These are phyloP conservation scores for Pleodorina starrii DNA, from an alignment of 139 green algal genomes.

Conservation along the genomic window DNA sequence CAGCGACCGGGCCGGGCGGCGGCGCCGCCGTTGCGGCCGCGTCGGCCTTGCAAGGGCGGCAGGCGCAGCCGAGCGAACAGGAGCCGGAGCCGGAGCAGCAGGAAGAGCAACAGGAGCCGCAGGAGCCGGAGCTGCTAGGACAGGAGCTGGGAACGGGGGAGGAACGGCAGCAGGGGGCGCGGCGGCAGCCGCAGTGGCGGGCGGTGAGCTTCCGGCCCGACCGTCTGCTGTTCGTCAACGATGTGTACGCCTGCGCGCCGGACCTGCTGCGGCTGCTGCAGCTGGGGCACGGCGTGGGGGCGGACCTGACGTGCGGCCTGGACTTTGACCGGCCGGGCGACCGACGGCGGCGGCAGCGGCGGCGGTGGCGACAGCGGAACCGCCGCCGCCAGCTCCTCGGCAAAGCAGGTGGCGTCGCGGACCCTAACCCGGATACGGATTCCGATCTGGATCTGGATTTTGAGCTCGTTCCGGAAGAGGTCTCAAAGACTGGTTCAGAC, in stretches of 20 bases:
- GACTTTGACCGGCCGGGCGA: constrained; percentile 52
- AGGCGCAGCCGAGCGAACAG: too few relatives aligned
- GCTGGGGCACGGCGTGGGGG: constrained; percentile 39
- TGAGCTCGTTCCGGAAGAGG: too few relatives aligned
- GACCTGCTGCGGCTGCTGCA: constrained; percentile 65
- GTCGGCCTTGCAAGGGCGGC: too few relatives aligned
- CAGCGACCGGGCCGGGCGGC: too few relatives aligned
- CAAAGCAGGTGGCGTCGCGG: neutral
- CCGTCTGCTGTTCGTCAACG: constrained; percentile 71
- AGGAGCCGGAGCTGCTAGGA: neutral
- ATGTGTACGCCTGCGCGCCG: constrained; percentile 75
- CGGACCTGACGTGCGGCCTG: constrained; percentile 72
- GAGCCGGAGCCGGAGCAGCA: neutral
- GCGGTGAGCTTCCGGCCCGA: constrained; percentile 11
- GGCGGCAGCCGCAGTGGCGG: neutral
- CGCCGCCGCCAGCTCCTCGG: neutral
- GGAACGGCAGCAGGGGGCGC: too few relatives aligned
- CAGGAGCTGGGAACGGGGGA: too few relatives aligned
- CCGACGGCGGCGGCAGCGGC: neutral
- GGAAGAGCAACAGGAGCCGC: neutral
- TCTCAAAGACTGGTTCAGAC: too few relatives aligned
- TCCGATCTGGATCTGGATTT: too few relatives aligned
- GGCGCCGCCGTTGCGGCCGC: too few relatives aligned
- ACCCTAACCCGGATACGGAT: neutral
- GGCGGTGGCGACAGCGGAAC: neutral